A percentile compares a stretch with the other conserved stretches of the same genome.
Conservation (phyloP, 192 early-diverging fungal species). For the Phycomyces nitens region DNA sequence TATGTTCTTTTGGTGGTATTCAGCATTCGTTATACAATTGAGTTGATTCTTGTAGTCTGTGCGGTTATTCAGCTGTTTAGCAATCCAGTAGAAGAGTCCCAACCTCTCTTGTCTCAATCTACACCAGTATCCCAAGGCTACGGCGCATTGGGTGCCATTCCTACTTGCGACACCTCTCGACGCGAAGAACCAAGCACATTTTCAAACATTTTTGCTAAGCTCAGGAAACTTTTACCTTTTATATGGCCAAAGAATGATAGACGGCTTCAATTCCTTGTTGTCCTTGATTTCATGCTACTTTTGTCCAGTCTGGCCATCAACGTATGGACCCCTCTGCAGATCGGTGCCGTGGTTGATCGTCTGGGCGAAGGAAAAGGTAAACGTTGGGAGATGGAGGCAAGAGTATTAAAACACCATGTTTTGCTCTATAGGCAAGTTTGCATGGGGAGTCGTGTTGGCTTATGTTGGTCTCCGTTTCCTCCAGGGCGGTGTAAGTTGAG, state of each 20-base stretch:
- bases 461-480: constrained; percentile 67
- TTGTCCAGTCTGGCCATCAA: constrained; percentile 69
- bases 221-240: constrained; percentile 72
- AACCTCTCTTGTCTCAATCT: constrained; percentile 27
- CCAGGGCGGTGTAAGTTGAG: constrained; percentile 60
- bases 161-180: constrained; percentile 15
- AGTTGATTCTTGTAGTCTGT: constrained; percentile 32
- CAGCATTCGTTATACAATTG: constrained; percentile 38
- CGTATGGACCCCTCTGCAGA: constrained; percentile 78
- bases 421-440: constrained; percentile 22
- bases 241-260: constrained; percentile 72
- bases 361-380: constrained; percentile 34
- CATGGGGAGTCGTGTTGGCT: constrained; percentile 53
- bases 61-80: constrained; percentile 32
- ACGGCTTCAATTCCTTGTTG: constrained; percentile 63
- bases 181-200: constrained; percentile 37
- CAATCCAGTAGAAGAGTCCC: constrained; percentile 19
- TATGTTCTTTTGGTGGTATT: constrained; percentile 42
- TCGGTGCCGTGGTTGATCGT: constrained; percentile 76
- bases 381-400: no score
- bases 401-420: no score
- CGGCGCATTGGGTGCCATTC: constrained; percentile 22
- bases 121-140: constrained; percentile 8
- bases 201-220: constrained; percentile 46
- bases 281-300: constrained; percentile 67